Base-by-base conservation (phyloP, 75 land plant species). In the Isoetes taiwanensis region DNA sequence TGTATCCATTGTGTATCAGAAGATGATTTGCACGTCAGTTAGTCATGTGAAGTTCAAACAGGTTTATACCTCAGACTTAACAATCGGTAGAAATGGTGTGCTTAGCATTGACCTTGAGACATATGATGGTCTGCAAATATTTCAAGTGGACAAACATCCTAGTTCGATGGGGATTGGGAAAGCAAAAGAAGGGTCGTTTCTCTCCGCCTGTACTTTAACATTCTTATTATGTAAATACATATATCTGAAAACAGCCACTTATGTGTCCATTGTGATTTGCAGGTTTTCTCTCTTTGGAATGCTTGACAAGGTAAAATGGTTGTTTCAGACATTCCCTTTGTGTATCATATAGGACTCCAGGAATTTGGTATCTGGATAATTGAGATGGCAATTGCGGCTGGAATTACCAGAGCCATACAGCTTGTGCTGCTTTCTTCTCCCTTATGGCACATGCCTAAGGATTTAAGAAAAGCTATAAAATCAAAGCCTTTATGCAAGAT, bases 151-250 rank as follows among this genome's bases (percentile, higher is more conserved):
- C 61, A 93, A 87, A 64, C 98, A 93, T 55, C 83, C 98, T 61
- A 93, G 98, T 71, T 74, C 80, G 58, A 93, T 93, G 98, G 98
- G 98, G 9, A 93, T 93, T 55, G 98, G 98, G 3, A 87, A 79
- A 71, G 60, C 89, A 48, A 93, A 93, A 67, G 98, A 93, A 87
- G 98, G 98, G 98, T 93, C 73, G 60, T 20, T 35, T 29, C 30
- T 2, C 24, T 11, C 52, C 19, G 19, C 52, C 9, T 14, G 9
- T 37, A 37, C 14, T 37, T 14, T 37, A 10, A 9, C 9, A 37
- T 37, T 37, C 14, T 10, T 10, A 37, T 10, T 37, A n/a, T n/a
- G n/a, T n/a, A n/a, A n/a, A 17, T 37, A 10, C 39, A 10, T 37
- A 14, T 37, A 37, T 37, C 14, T 10, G 14, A 10, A 37, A 37